phyloP scores from a whole-genome alignment of 345 rosid species.

The Brassica cretica region DNA sequence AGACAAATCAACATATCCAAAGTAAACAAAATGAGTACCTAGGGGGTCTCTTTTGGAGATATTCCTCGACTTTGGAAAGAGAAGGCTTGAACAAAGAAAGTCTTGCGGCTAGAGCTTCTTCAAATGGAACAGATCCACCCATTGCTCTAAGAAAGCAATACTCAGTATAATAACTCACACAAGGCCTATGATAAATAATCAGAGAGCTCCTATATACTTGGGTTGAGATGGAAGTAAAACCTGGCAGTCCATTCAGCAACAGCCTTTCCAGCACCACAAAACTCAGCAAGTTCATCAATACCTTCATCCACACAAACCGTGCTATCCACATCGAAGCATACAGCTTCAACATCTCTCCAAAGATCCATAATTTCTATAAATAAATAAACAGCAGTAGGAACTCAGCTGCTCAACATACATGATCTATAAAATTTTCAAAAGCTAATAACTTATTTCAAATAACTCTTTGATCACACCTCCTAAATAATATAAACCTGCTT shows the following conservation, averaged over 20 bases:
- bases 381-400: conserved; percentile 31
- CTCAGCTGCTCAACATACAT: background rate
- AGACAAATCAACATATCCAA: too few species aligned
- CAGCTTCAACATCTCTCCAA: conserved; percentile 79
- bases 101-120: conserved; percentile 93
- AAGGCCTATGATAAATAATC: background rate
- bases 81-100: conserved; percentile 87
- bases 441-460: background rate
- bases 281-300: conserved; percentile 95
- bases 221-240: conserved; percentile 41
- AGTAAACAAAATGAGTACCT: conserved; percentile 48
- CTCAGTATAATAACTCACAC: conserved; percentile 11
- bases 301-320: conserved; percentile 97
- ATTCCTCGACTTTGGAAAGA: conserved; percentile 68
- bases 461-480: background rate
- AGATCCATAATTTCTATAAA: conserved; percentile 65
- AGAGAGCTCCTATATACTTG: conserved; percentile 4
- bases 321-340: conserved; percentile 99
- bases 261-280: conserved; percentile 96
- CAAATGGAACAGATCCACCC: conserved; percentile 96
- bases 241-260: conserved; percentile 97
- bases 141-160: conserved; percentile 62
- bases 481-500: background rate
- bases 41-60: conserved; percentile 73
- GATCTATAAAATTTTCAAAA: background rate